A percentile compares a stretch with the other conserved stretches of the same genome.
Evolutionary conservation across 306 rosid genomes (phyloP).

Genomic region (Datisca glomerata): DNA sequence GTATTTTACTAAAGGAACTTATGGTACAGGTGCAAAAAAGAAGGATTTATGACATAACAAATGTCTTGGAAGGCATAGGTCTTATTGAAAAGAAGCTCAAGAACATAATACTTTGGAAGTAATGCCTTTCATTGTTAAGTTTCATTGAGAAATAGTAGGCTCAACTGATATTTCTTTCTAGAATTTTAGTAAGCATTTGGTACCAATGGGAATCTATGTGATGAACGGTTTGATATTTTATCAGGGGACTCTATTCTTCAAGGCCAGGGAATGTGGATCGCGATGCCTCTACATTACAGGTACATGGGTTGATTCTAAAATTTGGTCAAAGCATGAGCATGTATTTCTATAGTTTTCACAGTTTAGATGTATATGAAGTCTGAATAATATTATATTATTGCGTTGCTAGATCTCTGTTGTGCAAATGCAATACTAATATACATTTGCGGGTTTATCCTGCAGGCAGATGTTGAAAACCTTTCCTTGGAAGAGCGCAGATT

Average conservation of each 20-base stretch:
- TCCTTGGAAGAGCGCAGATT: conserved; percentile 59
- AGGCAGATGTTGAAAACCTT: conserved; percentile 79
- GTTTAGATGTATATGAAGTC: neutral
- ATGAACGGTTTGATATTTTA: conserved; percentile 22
- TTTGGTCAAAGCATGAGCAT: neutral
- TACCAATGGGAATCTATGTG: conserved; percentile 19
- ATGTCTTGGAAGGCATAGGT: conserved; percentile 98
- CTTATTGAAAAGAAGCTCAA: conserved; percentile 95
- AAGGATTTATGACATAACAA: conserved; percentile 96
- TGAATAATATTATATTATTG: neutral
- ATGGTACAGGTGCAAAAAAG: conserved; percentile 85
- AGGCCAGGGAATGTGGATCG: conserved; percentile 54
- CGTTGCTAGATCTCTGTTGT: neutral
- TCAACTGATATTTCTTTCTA: too few species aligned
- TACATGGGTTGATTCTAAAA: conserved; percentile 10
- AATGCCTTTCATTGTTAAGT: conserved; percentile 24
- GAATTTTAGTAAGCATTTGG: conserved; percentile 5
- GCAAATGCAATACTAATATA: conserved; percentile 12
- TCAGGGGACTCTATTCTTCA: conserved; percentile 79
- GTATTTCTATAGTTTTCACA: neutral
- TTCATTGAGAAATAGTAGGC: conserved; percentile 2
- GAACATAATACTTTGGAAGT: conserved; percentile 96
- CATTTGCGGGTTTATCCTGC: conserved; percentile 36
- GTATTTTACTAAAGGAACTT: conserved; percentile 18
- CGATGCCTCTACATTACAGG: conserved; percentile 69